Evolutionary conservation across 176 grass and related monocot species (phyloP).

Genomic region (maize (Zea mays)): DNA sequence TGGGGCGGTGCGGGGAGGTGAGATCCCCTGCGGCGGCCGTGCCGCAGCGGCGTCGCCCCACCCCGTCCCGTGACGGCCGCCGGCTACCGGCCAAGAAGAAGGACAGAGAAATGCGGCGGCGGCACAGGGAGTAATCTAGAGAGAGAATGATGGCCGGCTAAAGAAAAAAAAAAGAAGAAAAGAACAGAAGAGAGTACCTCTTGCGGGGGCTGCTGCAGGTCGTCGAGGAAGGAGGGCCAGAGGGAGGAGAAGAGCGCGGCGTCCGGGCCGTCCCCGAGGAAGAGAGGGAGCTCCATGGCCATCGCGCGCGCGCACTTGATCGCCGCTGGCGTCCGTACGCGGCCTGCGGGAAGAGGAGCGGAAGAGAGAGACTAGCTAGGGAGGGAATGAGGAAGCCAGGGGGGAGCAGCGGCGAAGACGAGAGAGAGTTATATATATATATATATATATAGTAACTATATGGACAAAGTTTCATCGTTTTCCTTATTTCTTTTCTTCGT

Average conservation of each 20-base stretch:
- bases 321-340: neutral
- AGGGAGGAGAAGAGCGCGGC: slow-evolving; percentile 42
- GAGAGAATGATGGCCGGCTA: neutral
- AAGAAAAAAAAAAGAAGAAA: too few species aligned
- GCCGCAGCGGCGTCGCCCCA: neutral
- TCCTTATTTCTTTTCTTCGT: too few species aligned
- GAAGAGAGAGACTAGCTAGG: too few species aligned
- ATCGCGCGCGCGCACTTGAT: slow-evolving; percentile 34
- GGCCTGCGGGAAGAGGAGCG: neutral
- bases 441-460: slow-evolving; percentile 1
- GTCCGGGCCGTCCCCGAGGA: slow-evolving; percentile 57
- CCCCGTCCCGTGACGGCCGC: neutral
- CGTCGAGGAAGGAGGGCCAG: slow-evolving; percentile 52
- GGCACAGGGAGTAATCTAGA: neutral
- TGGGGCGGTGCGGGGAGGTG: neutral
- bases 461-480: too few species aligned
- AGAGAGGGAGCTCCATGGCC: slow-evolving; percentile 64
- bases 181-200: slow-evolving; percentile 20
- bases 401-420: neutral
- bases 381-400: too few species aligned
- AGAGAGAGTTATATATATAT: slow-evolving; percentile 9
- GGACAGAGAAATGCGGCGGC: neutral
- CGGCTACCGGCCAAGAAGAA: neutral
- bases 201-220: slow-evolving; percentile 42
- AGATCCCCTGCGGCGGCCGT: neutral